These are phyloP conservation scores for Solanum sejunctum DNA, from an alignment of 257 asterid species.

Conservation along the genomic window DNA sequence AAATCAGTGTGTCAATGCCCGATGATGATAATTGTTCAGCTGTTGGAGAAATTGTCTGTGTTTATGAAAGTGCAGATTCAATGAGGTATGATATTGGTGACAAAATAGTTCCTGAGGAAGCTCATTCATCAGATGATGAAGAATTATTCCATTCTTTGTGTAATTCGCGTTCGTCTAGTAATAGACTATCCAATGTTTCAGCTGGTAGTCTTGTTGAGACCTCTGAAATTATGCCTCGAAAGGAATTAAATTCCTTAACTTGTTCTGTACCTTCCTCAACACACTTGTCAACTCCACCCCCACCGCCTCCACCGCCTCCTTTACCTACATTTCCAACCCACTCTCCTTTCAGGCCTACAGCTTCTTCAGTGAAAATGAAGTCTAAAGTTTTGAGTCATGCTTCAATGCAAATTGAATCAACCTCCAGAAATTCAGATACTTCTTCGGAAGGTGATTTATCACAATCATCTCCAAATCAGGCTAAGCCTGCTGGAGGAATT, in stretches of 20 bases:
- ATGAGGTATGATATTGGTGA: slow-evolving; percentile 9
- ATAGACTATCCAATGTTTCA: slow-evolving; percentile 56
- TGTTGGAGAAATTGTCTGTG: slow-evolving; percentile 34
- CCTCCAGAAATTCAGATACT: slow-evolving; percentile 4
- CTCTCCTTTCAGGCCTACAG: background rate
- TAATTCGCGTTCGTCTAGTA: slow-evolving; percentile 44
- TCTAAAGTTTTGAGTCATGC: slow-evolving; percentile 7
- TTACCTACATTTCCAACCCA: background rate
- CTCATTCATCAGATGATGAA: slow-evolving; percentile 39
- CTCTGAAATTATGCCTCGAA: slow-evolving; percentile 17
- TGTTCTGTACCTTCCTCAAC: background rate
- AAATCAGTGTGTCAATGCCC: slow-evolving; percentile 8
- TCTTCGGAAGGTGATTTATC: slow-evolving; percentile 3
- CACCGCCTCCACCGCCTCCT: slow-evolving; percentile 12
- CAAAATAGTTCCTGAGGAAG: slow-evolving; percentile 10
- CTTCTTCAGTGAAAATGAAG: slow-evolving; percentile 3
- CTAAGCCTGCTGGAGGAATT: slow-evolving; percentile 13
- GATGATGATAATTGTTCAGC: slow-evolving; percentile 13
- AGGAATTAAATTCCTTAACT: slow-evolving; percentile 9
- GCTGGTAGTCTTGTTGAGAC: slow-evolving; percentile 25
- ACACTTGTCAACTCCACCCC: slow-evolving; percentile 3
- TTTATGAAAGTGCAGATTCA: slow-evolving; percentile 31
- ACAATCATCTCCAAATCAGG: slow-evolving; percentile 2
- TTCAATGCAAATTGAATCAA: slow-evolving; percentile 10
- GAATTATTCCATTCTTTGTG: slow-evolving; percentile 72